These are phyloP conservation scores for Fusarium sp. DNA, from an alignment of 2,329 filamentous ascomycete species.

Conservation along the genomic window DNA sequence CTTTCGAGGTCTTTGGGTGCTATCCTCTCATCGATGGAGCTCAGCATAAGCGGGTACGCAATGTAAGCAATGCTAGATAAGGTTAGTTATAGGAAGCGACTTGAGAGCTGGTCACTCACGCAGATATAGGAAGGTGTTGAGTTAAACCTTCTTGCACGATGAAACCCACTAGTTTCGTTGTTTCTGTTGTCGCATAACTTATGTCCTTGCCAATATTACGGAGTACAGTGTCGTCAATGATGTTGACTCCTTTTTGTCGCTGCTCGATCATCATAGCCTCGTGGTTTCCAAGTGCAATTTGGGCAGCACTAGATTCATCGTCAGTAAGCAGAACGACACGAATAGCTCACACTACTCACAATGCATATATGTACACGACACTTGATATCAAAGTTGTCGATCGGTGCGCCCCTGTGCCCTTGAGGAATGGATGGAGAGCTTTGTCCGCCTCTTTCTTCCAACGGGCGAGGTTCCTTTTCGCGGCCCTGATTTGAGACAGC, in stretches of 20 bases:
- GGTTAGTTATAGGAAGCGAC: accelerated
- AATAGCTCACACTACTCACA: not conserved
- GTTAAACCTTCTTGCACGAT: constrained; percentile 4
- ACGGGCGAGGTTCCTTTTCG: not conserved
- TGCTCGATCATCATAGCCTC: constrained; percentile 28
- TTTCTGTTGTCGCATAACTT: constrained; percentile 3
- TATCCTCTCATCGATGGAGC: constrained; percentile 7
- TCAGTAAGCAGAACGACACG: accelerated
- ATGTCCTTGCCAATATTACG: constrained; percentile 7
- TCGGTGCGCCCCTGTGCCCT: not conserved
- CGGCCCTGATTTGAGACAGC: not conserved
- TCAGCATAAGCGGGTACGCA: constrained; percentile 16
- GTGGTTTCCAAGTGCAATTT: constrained; percentile 13
- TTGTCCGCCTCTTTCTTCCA: constrained; percentile 2
- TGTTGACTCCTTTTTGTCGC: constrained; percentile 19
- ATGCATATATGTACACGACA: constrained; percentile 21
- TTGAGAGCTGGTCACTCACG: accelerated
- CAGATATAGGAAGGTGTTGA: constrained; percentile 10
- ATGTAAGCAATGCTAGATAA: not conserved
- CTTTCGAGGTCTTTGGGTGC: not conserved
- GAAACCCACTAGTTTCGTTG: not conserved
- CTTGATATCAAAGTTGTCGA: constrained; percentile 19
- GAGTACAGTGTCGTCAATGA: constrained; percentile 7
- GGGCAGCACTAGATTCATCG: not conserved
- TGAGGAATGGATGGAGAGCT: not conserved